Percentiles rank a stretch among this genome's conserved stretches.
phyloP scores from a whole-genome alignment of 768 basidiomycete genomes.

The Kwoniella sp. region DNA sequence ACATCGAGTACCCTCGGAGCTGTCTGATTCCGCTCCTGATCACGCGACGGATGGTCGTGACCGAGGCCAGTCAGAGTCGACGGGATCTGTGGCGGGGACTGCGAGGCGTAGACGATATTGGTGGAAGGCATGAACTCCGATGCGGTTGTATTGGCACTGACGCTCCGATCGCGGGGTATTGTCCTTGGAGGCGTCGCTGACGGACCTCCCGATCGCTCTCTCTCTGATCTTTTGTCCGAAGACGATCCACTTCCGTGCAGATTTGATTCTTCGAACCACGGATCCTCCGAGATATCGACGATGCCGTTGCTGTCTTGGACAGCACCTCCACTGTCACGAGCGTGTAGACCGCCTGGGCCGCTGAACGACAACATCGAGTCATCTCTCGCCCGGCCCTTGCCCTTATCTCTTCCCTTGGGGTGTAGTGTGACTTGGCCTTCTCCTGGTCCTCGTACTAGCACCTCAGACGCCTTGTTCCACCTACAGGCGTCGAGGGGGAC shows the following conservation, averaged over 20 bases:
- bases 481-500: constrained; percentile 60
- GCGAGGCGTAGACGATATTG: constrained; percentile 5
- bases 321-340: too few relatives aligned
- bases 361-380: background rate
- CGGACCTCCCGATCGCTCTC: background rate
- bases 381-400: constrained; percentile 25
- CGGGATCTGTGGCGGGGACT: background rate
- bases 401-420: constrained; percentile 20
- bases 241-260: background rate
- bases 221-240: too few relatives aligned
- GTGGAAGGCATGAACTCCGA: constrained; percentile 19
- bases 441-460: constrained; percentile 39
- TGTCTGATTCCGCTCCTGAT: background rate
- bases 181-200: background rate
- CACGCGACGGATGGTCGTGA: background rate
- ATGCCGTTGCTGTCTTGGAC: background rate
- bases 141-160: background rate
- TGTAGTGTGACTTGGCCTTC: constrained; percentile 41
- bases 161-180: background rate
- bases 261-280: background rate
- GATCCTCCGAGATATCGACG: background rate
- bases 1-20: constrained; percentile 29
- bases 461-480: constrained; percentile 45
- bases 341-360: too few relatives aligned
- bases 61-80: background rate